Conservation (phyloP, 768 basidiomycete species). For the Sarcomyxa edulis region DNA sequence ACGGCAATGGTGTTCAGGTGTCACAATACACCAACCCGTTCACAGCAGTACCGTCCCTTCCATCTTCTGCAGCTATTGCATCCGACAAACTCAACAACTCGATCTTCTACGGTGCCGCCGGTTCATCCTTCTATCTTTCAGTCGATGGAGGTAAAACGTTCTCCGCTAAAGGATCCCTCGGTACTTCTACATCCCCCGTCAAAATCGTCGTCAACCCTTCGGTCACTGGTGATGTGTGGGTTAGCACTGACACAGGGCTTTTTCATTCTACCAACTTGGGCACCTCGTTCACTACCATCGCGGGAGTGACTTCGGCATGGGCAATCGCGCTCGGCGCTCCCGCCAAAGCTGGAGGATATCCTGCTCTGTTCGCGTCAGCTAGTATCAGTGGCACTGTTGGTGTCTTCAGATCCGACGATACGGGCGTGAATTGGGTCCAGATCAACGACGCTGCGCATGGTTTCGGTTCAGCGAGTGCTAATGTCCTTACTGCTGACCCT, state of each 20-base stretch:
- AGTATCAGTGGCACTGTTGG: conserved; percentile 44
- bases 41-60: conserved; percentile 43
- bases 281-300: conserved; percentile 39
- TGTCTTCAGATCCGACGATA: conserved; percentile 53
- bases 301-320: conserved; percentile 48
- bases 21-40: conserved; percentile 48
- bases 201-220: conserved; percentile 51
- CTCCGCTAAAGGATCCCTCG: conserved; percentile 33
- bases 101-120: conserved; percentile 56
- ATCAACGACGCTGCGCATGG: conserved; percentile 56
- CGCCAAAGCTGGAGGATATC: conserved; percentile 39
- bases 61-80: conserved; percentile 49
- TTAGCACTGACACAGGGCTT: conserved; percentile 50
- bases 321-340: conserved; percentile 55
- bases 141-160: conserved; percentile 53
- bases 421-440: conserved; percentile 51
- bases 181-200: conserved; percentile 39
- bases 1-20: conserved; percentile 41
- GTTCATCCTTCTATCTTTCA: conserved; percentile 55
- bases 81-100: conserved; percentile 56
- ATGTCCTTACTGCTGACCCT: conserved; percentile 46
- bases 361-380: conserved; percentile 51
- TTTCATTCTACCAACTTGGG: conserved; percentile 56
- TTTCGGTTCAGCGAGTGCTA: conserved; percentile 45
- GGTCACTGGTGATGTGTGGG: conserved; percentile 59